These are phyloP conservation scores for Solanum piurae DNA, from an alignment of 257 asterid genomes.

Conservation along the genomic window DNA sequence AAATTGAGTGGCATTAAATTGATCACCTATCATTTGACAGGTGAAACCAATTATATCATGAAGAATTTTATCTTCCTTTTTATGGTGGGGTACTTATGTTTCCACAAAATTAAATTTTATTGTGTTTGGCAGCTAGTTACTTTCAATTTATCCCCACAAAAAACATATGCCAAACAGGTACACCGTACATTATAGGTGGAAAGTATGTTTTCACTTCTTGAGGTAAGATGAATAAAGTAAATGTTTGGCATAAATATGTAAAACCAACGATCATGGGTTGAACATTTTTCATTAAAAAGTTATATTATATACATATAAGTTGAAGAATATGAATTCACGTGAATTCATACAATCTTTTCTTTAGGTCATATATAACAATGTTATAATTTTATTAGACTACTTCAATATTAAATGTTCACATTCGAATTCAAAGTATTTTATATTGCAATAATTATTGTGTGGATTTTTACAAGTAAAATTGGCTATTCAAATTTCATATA, in stretches of 20 bases:
- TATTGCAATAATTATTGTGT: not conserved
- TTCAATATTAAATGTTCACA: not conserved
- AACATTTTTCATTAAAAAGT: no score
- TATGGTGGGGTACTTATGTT: not conserved
- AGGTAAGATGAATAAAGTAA: not conserved
- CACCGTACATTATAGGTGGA: not conserved
- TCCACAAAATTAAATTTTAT: not conserved
- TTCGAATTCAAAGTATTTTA: not conserved
- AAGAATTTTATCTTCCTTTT: not conserved
- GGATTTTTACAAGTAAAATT: not conserved
- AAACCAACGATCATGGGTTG: no score
- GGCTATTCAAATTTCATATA: no score
- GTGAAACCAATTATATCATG: not conserved
- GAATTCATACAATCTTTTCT: not conserved
- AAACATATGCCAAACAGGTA: not conserved
- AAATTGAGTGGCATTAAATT: not conserved
- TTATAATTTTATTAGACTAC: not conserved
- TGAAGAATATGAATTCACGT: not conserved
- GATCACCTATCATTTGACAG: not conserved
- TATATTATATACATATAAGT: no score
- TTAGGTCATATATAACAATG: not conserved
- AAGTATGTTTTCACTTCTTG: not conserved
- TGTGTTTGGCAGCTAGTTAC: not conserved
- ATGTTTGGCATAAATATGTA: not conserved
- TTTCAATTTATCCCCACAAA: not conserved